A percentile compares a stretch with the other conserved stretches of the same genome.
phyloP scores from a whole-genome alignment of 2,329 filamentous ascomycete genomes.

The Fusarium neocosmosporiellum region DNA sequence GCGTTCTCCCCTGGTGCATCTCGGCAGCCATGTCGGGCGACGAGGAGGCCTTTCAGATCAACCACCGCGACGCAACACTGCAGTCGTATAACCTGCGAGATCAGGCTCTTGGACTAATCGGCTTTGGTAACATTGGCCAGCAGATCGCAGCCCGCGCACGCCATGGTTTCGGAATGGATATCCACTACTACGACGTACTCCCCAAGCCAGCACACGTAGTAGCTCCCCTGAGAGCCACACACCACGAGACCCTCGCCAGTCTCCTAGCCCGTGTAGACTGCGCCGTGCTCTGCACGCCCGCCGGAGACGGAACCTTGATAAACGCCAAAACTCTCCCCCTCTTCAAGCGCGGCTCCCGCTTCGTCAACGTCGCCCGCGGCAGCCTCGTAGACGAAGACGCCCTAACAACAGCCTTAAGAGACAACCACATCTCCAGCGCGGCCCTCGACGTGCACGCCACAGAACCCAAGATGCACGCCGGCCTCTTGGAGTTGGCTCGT shows the following conservation, averaged over 20 bases:
- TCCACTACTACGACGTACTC: slow-evolving; percentile 71
- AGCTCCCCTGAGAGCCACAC: slow-evolving; percentile 56
- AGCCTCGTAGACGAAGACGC: slow-evolving; percentile 74
- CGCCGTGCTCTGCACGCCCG: slow-evolving; percentile 70
- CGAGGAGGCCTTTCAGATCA: slow-evolving; percentile 60
- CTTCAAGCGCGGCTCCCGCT: slow-evolving; percentile 65
- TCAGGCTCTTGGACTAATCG: slow-evolving; percentile 73
- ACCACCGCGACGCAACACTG: slow-evolving; percentile 69
- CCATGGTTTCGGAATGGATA: slow-evolving; percentile 72
- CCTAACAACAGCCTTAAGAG: slow-evolving; percentile 67
- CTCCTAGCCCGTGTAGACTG: slow-evolving; percentile 68
- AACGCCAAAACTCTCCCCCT: slow-evolving; percentile 57
- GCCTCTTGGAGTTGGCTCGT: slow-evolving; percentile 55
- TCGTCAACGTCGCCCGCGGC: slow-evolving; percentile 76
- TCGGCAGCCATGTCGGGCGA: slow-evolving; percentile 60
- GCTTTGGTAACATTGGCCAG: slow-evolving; percentile 74
- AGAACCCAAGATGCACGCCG: slow-evolving; percentile 66
- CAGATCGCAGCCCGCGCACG: slow-evolving; percentile 65
- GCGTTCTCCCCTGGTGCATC: slow-evolving; percentile 73
- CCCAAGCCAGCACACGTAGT: slow-evolving; percentile 60
- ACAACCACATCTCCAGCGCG: slow-evolving; percentile 60
- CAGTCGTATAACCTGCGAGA: slow-evolving; percentile 72
- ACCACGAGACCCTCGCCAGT: slow-evolving; percentile 61
- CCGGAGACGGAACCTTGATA: slow-evolving; percentile 59
- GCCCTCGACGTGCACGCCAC: slow-evolving; percentile 73